phyloP scores from a whole-genome alignment of 2,329 filamentous ascomycete genomes.

The Ceratocystis alfenasii region DNA sequence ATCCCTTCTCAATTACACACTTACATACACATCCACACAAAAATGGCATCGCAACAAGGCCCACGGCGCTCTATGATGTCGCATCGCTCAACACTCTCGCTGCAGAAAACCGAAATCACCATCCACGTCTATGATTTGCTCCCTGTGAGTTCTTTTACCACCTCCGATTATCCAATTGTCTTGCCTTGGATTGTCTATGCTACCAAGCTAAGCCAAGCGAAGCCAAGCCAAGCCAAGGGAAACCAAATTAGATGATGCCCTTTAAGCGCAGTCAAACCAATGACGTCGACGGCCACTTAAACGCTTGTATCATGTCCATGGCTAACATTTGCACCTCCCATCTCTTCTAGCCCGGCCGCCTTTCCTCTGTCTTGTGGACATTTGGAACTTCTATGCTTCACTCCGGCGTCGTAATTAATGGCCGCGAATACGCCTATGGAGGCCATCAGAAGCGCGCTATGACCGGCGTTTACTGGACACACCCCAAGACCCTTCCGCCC shows the following conservation, averaged over 20 bases:
- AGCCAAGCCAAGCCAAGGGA: not conserved
- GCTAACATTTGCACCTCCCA: not conserved
- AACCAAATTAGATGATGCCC: not conserved
- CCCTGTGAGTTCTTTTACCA: slow-evolving; percentile 39
- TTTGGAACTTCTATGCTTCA: slow-evolving; percentile 68
- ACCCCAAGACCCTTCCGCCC: slow-evolving; percentile 57
- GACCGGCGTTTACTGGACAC: slow-evolving; percentile 77
- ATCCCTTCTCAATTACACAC: not conserved
- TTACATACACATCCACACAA: slow-evolving; percentile 5
- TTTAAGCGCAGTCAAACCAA: not conserved
- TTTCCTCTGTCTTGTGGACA: slow-evolving; percentile 67
- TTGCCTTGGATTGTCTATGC: slow-evolving; percentile 48
- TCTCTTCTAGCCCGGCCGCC: slow-evolving; percentile 48
- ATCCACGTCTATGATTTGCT: slow-evolving; percentile 72
- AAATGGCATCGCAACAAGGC: slow-evolving; percentile 36
- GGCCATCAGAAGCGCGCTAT: slow-evolving; percentile 59
- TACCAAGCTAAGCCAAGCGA: slow-evolving; percentile 30
- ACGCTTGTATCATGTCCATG: not conserved
- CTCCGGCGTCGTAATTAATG: slow-evolving; percentile 69
- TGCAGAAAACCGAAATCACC: slow-evolving; percentile 59
- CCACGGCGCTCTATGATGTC: slow-evolving; percentile 31
- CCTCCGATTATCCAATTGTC: not conserved
- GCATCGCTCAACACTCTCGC: slow-evolving; percentile 55
- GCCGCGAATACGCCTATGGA: slow-evolving; percentile 73
- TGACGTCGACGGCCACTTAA: slow-evolving; percentile 6